Base-by-base conservation (phyloP, 1,284 basidiomycete genomes). In the Stereum hirsutum region DNA sequence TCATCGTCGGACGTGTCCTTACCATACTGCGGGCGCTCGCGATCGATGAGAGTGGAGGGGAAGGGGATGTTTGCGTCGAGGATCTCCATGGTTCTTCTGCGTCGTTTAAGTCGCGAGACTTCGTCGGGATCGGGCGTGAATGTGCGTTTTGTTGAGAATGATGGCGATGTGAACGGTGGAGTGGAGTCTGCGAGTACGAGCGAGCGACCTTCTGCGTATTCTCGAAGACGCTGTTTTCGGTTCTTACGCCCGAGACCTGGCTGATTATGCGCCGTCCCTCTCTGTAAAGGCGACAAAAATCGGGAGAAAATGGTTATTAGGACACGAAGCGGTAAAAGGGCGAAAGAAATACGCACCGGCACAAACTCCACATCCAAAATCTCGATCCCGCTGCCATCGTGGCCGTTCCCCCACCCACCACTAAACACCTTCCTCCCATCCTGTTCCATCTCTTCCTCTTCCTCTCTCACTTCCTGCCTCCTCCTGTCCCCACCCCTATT, bases 331-430 rank as follows among this genome's bases (percentile, higher is more conserved):
- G 17, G 33, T 10, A 35, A 19, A 11, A 35, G 33, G 19, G 28
- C n/a, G 28, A 35, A 8, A 35, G 19, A 12, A 4, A 12, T 12
- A 69, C 73, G 38, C 48, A 85, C 83, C 65, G 75, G 64, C 32
- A 76, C 68, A 54, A 82, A 77, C 51, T 75, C 67, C 8, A 74
- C 78, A 24, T 65, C 63, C 20, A 86, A 53, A 37, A 86, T 69
- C 61, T 86, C 83, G 52, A 87, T 70, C 17, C 78, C 83, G 52
- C 78, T 78, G 23, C 83, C 83, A 47, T 85, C 82, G 51, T 87
- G 84, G 5, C 78, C 77, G 49, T 72, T 77, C 27, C 82, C 82
- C 82, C 82, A 86, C 0, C 75, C 74, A 15, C 74, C 75, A 58
- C 81, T 86, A 32, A 74, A 62, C 51, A 84, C 56, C 17, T 69